Conservation (phyloP, 1,284 basidiomycete species). For the Ganoderma sp. region DNA sequence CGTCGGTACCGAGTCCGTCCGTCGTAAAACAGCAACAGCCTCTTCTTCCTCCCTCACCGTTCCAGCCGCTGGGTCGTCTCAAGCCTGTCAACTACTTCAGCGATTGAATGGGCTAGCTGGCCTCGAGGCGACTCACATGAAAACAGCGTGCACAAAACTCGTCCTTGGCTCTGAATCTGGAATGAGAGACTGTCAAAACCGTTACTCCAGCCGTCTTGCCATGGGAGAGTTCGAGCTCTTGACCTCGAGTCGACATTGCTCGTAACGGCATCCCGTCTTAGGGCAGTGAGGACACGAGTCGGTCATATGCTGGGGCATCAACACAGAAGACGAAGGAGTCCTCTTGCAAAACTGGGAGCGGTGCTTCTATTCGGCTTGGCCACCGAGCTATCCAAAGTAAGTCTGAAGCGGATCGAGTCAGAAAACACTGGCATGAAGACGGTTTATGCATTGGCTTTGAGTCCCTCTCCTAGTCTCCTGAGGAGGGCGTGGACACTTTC, state of each 20-base stretch:
- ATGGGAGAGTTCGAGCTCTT: neutral
- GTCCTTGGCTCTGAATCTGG: neutral
- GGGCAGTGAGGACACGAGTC: neutral
- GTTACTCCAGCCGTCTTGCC: neutral
- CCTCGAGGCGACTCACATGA: neutral
- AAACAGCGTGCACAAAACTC: neutral
- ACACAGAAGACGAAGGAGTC: neutral
- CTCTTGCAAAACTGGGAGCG: neutral
- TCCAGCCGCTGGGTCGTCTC: neutral
- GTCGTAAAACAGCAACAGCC: neutral
- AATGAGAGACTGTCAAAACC: neutral
- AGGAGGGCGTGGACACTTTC: too few species aligned
- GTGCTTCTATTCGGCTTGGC: neutral
- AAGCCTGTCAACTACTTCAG: neutral
- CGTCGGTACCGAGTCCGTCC: neutral
- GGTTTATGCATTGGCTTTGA: too few species aligned
- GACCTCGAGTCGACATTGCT: neutral
- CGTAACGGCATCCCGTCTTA: neutral
- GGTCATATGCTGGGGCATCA: neutral
- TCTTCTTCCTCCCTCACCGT: neutral
- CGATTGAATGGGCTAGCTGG: neutral
- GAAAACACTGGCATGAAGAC: neutral
- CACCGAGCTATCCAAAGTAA: neutral
- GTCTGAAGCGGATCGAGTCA: neutral
- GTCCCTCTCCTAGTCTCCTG: too few species aligned